These are phyloP conservation scores for Pontederia paniculata DNA, from an alignment of 176 grass and related monocot species.

Conservation along the genomic window DNA sequence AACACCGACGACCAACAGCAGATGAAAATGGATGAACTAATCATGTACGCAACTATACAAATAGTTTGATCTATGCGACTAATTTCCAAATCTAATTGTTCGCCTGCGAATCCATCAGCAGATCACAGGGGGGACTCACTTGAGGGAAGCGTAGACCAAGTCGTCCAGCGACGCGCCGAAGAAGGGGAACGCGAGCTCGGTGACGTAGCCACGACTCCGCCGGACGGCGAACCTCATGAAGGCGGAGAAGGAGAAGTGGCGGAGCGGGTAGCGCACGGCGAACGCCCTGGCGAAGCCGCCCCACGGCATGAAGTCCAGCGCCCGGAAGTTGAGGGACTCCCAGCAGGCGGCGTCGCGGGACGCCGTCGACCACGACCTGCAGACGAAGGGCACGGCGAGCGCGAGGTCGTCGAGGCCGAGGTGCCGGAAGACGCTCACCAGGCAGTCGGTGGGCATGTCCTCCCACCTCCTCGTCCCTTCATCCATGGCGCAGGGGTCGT, in stretches of 20 bases:
- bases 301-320: constrained; percentile 76
- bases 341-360: constrained; percentile 52
- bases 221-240: constrained; percentile 3
- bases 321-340: constrained; percentile 58
- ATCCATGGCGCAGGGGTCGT: neutral
- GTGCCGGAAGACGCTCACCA: constrained; percentile 43
- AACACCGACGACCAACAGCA: too few species aligned
- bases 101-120: too few species aligned
- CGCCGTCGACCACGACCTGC: constrained; percentile 52
- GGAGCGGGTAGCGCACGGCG: constrained; percentile 22
- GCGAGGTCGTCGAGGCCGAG: constrained; percentile 54
- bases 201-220: neutral
- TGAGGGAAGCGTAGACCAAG: constrained; percentile 1
- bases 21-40: too few species aligned
- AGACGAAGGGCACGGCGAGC: constrained; percentile 50
- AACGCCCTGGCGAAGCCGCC: constrained; percentile 31
- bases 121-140: constrained; percentile 1
- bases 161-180: neutral
- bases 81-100: too few species aligned
- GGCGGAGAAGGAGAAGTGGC: constrained; percentile 21
- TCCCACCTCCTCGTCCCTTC: constrained; percentile 32
- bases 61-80: too few species aligned
- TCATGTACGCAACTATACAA: too few species aligned
- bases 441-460: constrained; percentile 62
- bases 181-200: constrained; percentile 3